Base-by-base conservation (phyloP, 345 rosid species). In the Orychophragmus violaceus region DNA sequence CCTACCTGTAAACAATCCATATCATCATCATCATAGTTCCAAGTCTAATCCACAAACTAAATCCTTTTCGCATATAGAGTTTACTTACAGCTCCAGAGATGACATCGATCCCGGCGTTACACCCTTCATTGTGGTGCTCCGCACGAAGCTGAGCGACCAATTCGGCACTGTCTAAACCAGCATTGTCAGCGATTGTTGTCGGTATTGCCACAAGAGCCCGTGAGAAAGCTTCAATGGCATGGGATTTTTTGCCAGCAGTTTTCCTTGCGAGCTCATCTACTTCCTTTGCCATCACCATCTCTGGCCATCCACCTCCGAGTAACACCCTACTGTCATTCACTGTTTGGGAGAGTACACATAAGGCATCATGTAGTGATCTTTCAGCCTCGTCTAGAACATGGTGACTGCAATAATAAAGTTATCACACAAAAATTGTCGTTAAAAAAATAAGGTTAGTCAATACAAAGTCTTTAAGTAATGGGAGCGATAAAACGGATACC, bases 301-400 rank as follows among this genome's bases (percentile, higher is more conserved):
- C 99, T 14, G 99, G 99, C 97, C 99, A 94, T 70, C 99, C 99
- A 62, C 99, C 99, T 62, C 99, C 99, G 24, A 88, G 88, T 66
- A 94, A 72, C 21, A 94, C 97, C 75, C 99, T 80, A 59, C 84
- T 79, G 79, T 94, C 99, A 50, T 87, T 90, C 29, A 94, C 97
- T 1, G 96, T 94, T 79, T 90, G 97, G 24, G 97, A 88, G 57
- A 94, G 92, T 61, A 94, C 99, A 25, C 97, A 90, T 59, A 94
- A 76, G 44, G 99, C 99, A 80, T 94, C 97, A 46, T 94, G 99
- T 44, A 94, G 80, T 70, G 99, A 94, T 75, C 97, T 84, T 73
- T 94, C 99, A 14, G 99, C 99, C 82, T 94, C 99, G 11, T 94
- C 99, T 54, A 94, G 95, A 71, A 94, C 94, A 60, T 94, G 96